Percentiles rank a stretch among this genome's conserved stretches.
These are phyloP conservation scores for Rhodotorula graminis DNA, from an alignment of 768 basidiomycete species.

Conservation along the genomic window DNA sequence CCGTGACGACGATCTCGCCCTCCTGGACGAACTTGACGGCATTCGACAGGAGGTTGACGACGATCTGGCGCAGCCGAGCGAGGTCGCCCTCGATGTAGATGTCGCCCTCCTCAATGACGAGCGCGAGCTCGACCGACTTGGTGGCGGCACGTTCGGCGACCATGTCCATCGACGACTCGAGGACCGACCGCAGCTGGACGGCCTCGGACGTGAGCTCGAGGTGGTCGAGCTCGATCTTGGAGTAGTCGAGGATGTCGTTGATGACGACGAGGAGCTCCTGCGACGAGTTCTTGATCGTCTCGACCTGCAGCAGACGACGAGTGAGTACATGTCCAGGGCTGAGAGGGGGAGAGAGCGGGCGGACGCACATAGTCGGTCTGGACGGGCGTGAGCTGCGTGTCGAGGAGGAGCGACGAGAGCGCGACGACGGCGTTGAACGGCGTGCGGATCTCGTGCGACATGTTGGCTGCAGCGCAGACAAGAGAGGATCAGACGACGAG, in stretches of 20 bases:
- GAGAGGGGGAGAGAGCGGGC: too few relatives aligned
- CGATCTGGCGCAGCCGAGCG: slow-evolving; percentile 26
- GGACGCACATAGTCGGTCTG: slow-evolving; percentile 31
- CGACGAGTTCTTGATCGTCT: slow-evolving; percentile 37
- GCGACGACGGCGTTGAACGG: slow-evolving; percentile 39
- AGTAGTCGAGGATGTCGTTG: slow-evolving; percentile 37
- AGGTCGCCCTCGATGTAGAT: slow-evolving; percentile 32
- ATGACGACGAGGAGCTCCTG: slow-evolving; percentile 36
- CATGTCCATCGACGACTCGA: slow-evolving; percentile 37
- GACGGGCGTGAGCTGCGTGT: slow-evolving; percentile 28
- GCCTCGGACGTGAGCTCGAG: slow-evolving; percentile 26
- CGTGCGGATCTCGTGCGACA: slow-evolving; percentile 37
- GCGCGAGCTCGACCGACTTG: slow-evolving; percentile 29
- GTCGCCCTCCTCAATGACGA: slow-evolving; percentile 36
- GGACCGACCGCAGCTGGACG: slow-evolving; percentile 17
- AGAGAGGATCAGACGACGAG: too few relatives aligned
- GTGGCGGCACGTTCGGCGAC: slow-evolving; percentile 35
- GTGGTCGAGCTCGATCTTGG: slow-evolving; percentile 35
- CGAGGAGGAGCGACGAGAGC: slow-evolving; percentile 27
- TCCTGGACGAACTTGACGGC: slow-evolving; percentile 34
- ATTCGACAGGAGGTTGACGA: slow-evolving; percentile 37
- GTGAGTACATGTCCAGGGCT: too few relatives aligned
- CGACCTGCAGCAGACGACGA: not conserved
- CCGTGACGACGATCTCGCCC: slow-evolving; percentile 36
- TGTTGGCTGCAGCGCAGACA: slow-evolving; percentile 32